Conservation (phyloP, 1,284 basidiomycete species). For the Chondrostereum purpureum region DNA sequence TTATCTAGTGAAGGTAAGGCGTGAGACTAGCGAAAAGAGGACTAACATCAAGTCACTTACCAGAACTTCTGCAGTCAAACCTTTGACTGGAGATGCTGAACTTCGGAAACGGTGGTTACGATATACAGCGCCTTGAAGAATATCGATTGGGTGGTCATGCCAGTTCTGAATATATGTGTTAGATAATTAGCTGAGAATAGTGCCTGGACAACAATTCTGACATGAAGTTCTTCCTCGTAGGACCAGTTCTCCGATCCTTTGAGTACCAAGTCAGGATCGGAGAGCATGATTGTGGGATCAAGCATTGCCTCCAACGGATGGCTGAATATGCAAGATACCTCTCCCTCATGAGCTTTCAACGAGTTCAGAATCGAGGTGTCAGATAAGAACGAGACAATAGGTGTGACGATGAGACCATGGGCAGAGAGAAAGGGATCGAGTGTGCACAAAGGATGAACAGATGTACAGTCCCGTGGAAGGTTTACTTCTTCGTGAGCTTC, state of each 20-base stretch:
- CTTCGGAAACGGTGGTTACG: constrained; percentile 75
- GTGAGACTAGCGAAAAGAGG: background rate
- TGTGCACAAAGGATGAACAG: constrained; percentile 57
- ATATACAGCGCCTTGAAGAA: constrained; percentile 44
- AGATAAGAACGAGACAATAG: constrained; percentile 68
- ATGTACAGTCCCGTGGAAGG: constrained; percentile 51
- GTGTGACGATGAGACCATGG: constrained; percentile 55
- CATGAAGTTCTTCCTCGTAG: constrained; percentile 63
- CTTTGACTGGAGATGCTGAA: constrained; percentile 71
- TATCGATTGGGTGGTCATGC: constrained; percentile 45
- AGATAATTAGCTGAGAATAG: constrained; percentile 2
- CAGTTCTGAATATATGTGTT: constrained; percentile 32
- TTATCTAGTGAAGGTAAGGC: constrained; percentile 36
- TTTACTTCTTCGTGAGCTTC: constrained; percentile 82
- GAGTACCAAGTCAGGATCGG: constrained; percentile 40
- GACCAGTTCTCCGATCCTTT: constrained; percentile 70
- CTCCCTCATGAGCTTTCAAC: constrained; percentile 52
- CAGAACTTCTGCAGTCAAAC: constrained; percentile 76
- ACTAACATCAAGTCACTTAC: constrained; percentile 36
- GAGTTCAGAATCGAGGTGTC: constrained; percentile 42
- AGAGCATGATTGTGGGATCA: constrained; percentile 45
- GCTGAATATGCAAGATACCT: constrained; percentile 75
- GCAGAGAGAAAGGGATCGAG: constrained; percentile 71
- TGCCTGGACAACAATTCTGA: constrained; percentile 19
- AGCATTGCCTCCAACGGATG: constrained; percentile 69